Evolutionary conservation across 306 rosid genomes (phyloP).

Genomic region (Trifolium subterraneum): DNA sequence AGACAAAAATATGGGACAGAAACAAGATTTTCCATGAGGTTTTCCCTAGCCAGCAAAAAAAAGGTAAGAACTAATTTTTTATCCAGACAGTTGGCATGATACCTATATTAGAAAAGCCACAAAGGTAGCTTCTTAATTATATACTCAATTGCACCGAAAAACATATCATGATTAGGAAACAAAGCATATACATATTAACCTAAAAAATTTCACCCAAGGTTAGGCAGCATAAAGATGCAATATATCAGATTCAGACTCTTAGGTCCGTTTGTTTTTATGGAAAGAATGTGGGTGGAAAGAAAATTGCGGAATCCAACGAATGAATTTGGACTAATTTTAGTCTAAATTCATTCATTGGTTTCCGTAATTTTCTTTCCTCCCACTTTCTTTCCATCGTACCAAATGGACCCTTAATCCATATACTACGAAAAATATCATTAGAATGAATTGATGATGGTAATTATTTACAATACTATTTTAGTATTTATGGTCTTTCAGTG

Average conservation of each 20-base stretch:
- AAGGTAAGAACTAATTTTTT: slow-evolving; percentile 18
- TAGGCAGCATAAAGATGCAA: slow-evolving; percentile 2
- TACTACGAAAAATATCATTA: neutral
- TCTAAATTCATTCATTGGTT: too few relatives aligned
- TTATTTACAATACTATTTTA: slow-evolving; percentile 7
- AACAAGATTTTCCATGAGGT: slow-evolving; percentile 29
- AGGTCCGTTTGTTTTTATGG: too few relatives aligned
- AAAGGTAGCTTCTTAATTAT: slow-evolving; percentile 21
- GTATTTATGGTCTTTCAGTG: neutral
- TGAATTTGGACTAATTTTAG: too few relatives aligned
- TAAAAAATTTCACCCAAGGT: neutral
- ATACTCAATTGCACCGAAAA: slow-evolving; percentile 12
- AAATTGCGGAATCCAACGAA: too few relatives aligned
- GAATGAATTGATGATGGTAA: slow-evolving; percentile 8
- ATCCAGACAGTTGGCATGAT: slow-evolving; percentile 24
- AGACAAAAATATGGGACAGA: slow-evolving; percentile 27
- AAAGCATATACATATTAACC: slow-evolving; percentile 12
- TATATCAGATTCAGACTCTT: neutral
- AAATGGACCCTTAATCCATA: neutral
- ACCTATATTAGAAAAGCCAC: slow-evolving; percentile 10
- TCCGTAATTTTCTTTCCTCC: too few relatives aligned
- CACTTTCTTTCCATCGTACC: too few relatives aligned
- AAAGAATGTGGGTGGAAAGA: too few relatives aligned
- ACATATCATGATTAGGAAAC: slow-evolving; percentile 21
- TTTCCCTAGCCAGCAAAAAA: slow-evolving; percentile 20